phyloP scores from a whole-genome alignment of 805 yeast species.

The Metschnikowia orientalis region DNA sequence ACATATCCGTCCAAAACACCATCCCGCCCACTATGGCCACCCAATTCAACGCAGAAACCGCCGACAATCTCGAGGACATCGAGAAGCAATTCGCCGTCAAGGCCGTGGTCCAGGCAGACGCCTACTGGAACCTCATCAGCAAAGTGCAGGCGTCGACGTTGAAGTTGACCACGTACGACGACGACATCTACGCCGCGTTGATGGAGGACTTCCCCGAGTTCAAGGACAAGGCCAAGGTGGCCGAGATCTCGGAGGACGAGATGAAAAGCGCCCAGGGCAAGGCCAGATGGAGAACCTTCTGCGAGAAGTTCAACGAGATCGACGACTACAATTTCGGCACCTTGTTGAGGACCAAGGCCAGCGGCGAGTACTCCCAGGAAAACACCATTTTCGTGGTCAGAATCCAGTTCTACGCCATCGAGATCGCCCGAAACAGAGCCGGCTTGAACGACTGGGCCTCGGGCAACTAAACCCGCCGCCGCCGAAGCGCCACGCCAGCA shows the following conservation, averaged over 20 bases:
- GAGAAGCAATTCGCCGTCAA: conserved; percentile 97
- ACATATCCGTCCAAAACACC: too few relatives aligned
- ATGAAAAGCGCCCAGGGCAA: conserved; percentile 80
- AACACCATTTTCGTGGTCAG: conserved; percentile 87
- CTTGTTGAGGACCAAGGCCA: conserved; percentile 67
- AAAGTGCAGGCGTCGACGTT: conserved; percentile 76
- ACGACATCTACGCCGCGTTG: conserved; percentile 59
- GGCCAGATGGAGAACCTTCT: conserved; percentile 84
- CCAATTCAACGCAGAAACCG: conserved; percentile 76
- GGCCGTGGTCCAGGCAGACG: conserved; percentile 93
- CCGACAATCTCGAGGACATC: conserved; percentile 92
- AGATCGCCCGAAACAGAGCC: conserved; percentile 85
- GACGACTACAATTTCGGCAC: conserved; percentile 97
- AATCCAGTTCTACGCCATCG: conserved; percentile 92
- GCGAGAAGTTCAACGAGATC: conserved; percentile 77
- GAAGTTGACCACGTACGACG: conserved; percentile 67
- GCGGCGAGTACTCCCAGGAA: conserved; percentile 73
- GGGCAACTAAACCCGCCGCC: conserved; percentile 13
- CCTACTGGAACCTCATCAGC: conserved; percentile 80
- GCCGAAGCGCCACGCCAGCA: conserved; percentile 3
- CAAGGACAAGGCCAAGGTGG: conserved; percentile 52
- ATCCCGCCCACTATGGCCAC: conserved; percentile 29
- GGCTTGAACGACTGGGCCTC: conserved; percentile 89
- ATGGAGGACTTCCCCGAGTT: conserved; percentile 85
- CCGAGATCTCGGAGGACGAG: conserved; percentile 64